Evolutionary conservation across 2,329 filamentous ascomycete genomes (phyloP).

Genomic region (Aspergillus neoniger): DNA sequence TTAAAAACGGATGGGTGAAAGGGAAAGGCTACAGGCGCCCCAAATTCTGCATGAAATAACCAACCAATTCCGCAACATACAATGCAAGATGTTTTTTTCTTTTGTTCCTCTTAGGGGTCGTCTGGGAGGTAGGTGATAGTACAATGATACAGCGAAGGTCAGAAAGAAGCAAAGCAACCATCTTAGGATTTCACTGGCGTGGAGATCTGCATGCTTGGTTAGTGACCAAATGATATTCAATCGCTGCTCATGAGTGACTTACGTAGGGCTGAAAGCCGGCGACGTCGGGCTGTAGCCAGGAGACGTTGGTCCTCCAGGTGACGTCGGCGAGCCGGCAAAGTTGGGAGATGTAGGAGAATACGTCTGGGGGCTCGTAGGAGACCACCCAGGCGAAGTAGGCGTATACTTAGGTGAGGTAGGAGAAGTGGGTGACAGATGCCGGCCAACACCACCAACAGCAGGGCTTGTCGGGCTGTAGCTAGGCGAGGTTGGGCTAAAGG

Average conservation of each 20-base stretch:
- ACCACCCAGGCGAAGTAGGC: slow-evolving; percentile 56
- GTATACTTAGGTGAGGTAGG: slow-evolving; percentile 58
- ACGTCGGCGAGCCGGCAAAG: slow-evolving; percentile 50
- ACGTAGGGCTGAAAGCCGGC: slow-evolving; percentile 47
- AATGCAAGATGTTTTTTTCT: slow-evolving; percentile 41
- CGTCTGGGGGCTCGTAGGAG: slow-evolving; percentile 49
- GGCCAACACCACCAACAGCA: slow-evolving; percentile 44
- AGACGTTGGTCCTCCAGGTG: slow-evolving; percentile 43
- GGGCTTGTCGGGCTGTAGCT: slow-evolving; percentile 60
- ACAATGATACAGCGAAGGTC: slow-evolving; percentile 38
- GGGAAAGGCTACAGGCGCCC: slow-evolving; percentile 30
- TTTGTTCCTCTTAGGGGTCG: slow-evolving; percentile 28
- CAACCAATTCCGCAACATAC: slow-evolving; percentile 41
- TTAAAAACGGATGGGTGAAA: slow-evolving; percentile 23
- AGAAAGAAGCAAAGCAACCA: slow-evolving; percentile 23
- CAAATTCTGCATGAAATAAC: slow-evolving; percentile 40
- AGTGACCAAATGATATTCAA: slow-evolving; percentile 14
- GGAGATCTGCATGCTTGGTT: slow-evolving; percentile 37
- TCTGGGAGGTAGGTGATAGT: slow-evolving; percentile 37
- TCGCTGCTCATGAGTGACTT: slow-evolving; percentile 25
- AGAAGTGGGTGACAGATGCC: slow-evolving; percentile 47
- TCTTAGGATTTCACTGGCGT: slow-evolving; percentile 39
- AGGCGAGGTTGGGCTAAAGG: slow-evolving; percentile 59
- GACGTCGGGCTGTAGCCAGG: slow-evolving; percentile 49
- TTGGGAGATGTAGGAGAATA: slow-evolving; percentile 55